phyloP scores from a whole-genome alignment of 192 early-diverging fungal species.

The Pilaira anomala region DNA sequence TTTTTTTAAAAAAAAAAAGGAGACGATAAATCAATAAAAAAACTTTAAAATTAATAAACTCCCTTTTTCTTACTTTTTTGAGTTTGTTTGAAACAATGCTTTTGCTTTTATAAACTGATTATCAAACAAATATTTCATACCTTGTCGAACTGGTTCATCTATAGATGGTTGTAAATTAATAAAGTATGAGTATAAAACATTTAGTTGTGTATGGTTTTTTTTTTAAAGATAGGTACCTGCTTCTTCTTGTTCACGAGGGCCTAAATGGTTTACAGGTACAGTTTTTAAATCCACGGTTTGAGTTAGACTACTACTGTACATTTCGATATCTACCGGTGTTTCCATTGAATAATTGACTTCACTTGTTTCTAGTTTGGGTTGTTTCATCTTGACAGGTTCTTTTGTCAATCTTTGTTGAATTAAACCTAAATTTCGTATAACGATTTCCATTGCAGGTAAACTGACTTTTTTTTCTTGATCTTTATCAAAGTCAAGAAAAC shows the following conservation, averaged over 20 bases:
- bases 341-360: constrained; percentile 21
- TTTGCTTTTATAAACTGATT: constrained; percentile 52
- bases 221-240: constrained; percentile 17
- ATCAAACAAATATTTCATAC: constrained; percentile 45
- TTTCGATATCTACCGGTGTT: constrained; percentile 11
- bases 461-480: too few relatives aligned
- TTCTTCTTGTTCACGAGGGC: constrained; percentile 36
- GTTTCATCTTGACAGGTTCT: neutral
- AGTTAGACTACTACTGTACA: constrained; percentile 1
- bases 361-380: neutral
- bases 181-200: neutral
- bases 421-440: neutral
- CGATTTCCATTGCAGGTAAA: constrained; percentile 8
- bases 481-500: too few relatives aligned
- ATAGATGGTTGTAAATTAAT: neutral
- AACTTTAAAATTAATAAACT: neutral
- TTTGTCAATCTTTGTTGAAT: neutral
- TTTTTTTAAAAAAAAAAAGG: too few relatives aligned
- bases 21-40: neutral
- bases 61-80: constrained; percentile 26
- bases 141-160: constrained; percentile 29
- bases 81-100: constrained; percentile 45
- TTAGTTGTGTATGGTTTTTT: neutral
- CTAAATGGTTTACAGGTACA: constrained; percentile 27
- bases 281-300: constrained; percentile 9